Percentiles rank a stretch among this genome's conserved stretches.
phyloP scores from a whole-genome alignment of 1,284 basidiomycete genomes.

The Hemileia vastatrix region DNA sequence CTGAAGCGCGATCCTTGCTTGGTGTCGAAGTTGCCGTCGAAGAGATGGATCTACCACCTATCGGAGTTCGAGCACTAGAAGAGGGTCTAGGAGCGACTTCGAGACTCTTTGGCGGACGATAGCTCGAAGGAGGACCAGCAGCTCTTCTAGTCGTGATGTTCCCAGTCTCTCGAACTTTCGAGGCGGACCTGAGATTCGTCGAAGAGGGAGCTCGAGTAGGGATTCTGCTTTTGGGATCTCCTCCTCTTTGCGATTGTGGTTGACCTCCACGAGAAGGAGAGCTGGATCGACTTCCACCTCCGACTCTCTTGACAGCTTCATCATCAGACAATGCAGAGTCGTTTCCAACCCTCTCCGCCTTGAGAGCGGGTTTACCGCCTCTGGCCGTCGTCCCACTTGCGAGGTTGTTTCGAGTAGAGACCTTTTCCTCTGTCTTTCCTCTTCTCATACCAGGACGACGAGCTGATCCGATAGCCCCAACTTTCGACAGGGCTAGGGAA shows the following conservation, averaged over 20 bases:
- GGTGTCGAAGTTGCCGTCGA: neutral
- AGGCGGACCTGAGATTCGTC: neutral
- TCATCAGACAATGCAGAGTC: neutral
- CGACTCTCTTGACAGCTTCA: neutral
- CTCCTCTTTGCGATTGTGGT: too few relatives aligned
- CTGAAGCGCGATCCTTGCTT: neutral
- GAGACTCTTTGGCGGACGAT: constrained; percentile 3
- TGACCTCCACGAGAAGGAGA: neutral
- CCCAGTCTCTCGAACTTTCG: neutral
- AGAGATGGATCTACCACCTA: neutral
- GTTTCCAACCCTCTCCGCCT: constrained; percentile 2
- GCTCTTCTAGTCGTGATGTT: constrained; percentile 14
- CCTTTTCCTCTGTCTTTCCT: constrained; percentile 48
- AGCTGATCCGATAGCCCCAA: neutral
- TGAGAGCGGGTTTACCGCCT: constrained; percentile 19
- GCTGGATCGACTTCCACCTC: neutral
- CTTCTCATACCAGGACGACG: constrained; percentile 56
- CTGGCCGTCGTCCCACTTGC: neutral
- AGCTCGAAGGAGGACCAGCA: constrained; percentile 12
- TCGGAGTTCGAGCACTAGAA: neutral
- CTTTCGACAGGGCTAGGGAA: neutral
- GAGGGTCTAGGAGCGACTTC: neutral
- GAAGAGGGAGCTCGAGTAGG: neutral
- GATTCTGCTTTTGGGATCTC: neutral
- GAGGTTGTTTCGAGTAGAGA: constrained; percentile 31